Base-by-base conservation (phyloP, 495 filamentous ascomycete species). In the Aspergillus campestris region DNA sequence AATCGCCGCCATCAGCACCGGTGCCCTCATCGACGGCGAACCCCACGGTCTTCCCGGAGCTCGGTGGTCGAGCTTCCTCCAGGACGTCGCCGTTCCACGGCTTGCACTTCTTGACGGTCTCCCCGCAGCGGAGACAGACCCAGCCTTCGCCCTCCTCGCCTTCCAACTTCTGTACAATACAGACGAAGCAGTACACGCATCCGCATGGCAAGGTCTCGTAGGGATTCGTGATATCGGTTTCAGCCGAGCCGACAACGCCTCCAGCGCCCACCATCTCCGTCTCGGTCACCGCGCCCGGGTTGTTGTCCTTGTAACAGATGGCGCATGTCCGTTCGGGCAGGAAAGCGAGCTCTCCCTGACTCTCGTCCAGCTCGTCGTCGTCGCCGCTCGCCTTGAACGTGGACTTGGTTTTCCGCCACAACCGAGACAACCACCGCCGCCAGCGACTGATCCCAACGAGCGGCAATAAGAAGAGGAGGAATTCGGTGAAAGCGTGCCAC, bases 401-500 rank as follows among this genome's bases (percentile, higher is more conserved):
- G 12, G 78, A 71, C 53, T 84, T 80, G 2, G 82, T 78, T 57
- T 82, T 90, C 40, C 83, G 79, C 86, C 88, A 94, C 12, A 81
- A 81, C 38, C 91, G 76, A 24, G 82, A 73, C 18, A 95, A 74
- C 89, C 90, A 96, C 41, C 90, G 77, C 41, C 86, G 77, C 92
- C 92, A 99, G 46, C 89, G 76, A 53, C 83, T 83, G 47, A 99
- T 91, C 35, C 91, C 91, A 34, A 99, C 87, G 24, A 99, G 71
- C 1, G 92, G 92, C 4, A 99, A 75, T 8, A 99, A 77, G 61
- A 99, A 99, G 6, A 99, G 79, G 5, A 99, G 75, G 57, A 98
- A 98, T 61, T 98, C 92, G 18, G 92, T 98, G 55, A 98, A 96
- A 12, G 92, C 92, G 60, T 98, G 92, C 92, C 92, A 98, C 34